A percentile compares a stretch with the other conserved stretches of the same genome.
Evolutionary conservation across 2,329 filamentous ascomycete species (phyloP).

Genomic region (Penicillium sp.): DNA sequence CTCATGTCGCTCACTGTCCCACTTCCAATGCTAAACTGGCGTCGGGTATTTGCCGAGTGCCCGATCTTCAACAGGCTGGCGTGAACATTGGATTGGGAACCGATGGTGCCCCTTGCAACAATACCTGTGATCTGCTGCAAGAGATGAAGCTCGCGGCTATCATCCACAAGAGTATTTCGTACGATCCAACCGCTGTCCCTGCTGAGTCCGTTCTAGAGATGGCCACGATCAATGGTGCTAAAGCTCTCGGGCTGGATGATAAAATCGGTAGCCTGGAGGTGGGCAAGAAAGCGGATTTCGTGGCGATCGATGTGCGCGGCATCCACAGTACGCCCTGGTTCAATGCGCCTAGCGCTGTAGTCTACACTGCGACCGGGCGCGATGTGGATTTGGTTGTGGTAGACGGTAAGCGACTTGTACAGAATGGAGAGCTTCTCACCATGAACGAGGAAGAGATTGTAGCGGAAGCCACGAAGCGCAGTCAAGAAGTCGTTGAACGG

Average conservation of each 20-base stretch:
- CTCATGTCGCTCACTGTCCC: slow-evolving; percentile 53
- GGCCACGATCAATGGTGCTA: slow-evolving; percentile 54
- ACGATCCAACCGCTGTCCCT: slow-evolving; percentile 44
- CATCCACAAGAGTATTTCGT: slow-evolving; percentile 47
- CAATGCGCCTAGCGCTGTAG: slow-evolving; percentile 41
- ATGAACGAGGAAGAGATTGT: slow-evolving; percentile 45
- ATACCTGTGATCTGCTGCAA: slow-evolving; percentile 53
- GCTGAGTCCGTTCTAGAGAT: slow-evolving; percentile 52
- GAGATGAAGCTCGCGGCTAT: slow-evolving; percentile 55
- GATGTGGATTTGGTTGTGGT: slow-evolving; percentile 49
- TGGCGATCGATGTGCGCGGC: slow-evolving; percentile 33
- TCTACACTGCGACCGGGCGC: slow-evolving; percentile 46
- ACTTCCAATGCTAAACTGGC: slow-evolving; percentile 55
- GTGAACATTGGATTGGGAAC: slow-evolving; percentile 54
- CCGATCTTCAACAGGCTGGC: slow-evolving; percentile 43
- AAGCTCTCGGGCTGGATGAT: slow-evolving; percentile 46
- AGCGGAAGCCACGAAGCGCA: slow-evolving; percentile 36
- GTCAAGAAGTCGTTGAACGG: slow-evolving; percentile 39
- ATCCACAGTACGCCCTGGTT: slow-evolving; percentile 43
- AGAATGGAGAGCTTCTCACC: slow-evolving; percentile 34
- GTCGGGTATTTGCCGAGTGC: slow-evolving; percentile 51
- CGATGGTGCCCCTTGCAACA: slow-evolving; percentile 55
- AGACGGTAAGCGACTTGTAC: slow-evolving; percentile 43
- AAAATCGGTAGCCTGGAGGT: slow-evolving; percentile 41
- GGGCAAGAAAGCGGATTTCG: slow-evolving; percentile 46